These are phyloP conservation scores for Typha latifolia DNA, from an alignment of 176 grass and related monocot genomes.

Conservation along the genomic window DNA sequence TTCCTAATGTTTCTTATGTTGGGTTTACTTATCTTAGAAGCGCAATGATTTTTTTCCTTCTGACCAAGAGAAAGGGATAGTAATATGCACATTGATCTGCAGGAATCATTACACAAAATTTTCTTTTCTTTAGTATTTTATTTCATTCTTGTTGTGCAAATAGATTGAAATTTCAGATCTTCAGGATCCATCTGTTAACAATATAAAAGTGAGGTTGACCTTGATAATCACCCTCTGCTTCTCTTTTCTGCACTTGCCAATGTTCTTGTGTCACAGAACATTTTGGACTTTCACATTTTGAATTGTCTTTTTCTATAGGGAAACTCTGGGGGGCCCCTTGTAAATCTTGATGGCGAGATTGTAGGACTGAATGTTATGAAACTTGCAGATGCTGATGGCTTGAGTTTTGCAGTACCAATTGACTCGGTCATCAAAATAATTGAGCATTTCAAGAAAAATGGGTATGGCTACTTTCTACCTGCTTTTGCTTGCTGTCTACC, in stretches of 20 bases:
- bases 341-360: conserved; percentile 84
- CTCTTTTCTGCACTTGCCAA: not conserved
- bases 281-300: not conserved
- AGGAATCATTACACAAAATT: not conserved
- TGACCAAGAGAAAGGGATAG: not conserved
- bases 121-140: not conserved
- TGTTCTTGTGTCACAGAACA: conserved; percentile 14
- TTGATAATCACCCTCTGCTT: too few relatives aligned
- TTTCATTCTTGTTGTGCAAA: not conserved
- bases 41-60: not conserved
- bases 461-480: conserved; percentile 26
- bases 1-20: not conserved
- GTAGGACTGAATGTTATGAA: conserved; percentile 81
- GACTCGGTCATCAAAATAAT: conserved; percentile 64
- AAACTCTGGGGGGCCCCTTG: conserved; percentile 76
- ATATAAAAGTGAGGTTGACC: too few relatives aligned
- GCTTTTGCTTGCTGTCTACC: conserved; percentile 1
- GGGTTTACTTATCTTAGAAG: not conserved
- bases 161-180: too few relatives aligned
- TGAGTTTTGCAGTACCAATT: conserved; percentile 78
- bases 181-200: too few relatives aligned
- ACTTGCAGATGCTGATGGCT: conserved; percentile 42
- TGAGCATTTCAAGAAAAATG: conserved; percentile 67
- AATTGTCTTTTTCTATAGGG: conserved; percentile 33
- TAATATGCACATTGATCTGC: not conserved